Evolutionary conservation across 805 yeast genomes (phyloP).

Genomic region (Metschnikowia amazonensis): DNA sequence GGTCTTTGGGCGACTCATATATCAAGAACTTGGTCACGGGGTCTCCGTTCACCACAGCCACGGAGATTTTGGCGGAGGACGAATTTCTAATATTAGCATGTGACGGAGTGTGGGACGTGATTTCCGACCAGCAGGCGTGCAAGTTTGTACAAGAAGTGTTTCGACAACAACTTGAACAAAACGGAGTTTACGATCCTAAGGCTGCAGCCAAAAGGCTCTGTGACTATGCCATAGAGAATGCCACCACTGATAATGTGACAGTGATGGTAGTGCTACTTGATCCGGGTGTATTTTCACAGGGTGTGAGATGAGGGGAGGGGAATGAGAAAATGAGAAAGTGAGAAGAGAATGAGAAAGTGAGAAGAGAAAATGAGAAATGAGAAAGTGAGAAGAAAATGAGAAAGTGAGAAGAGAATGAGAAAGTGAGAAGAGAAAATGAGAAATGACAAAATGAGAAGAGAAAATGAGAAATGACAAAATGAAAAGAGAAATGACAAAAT

Average conservation of each 20-base stretch:
- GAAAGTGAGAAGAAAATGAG: too few species aligned
- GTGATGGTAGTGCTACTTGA: constrained; percentile 79
- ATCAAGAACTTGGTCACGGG: constrained; percentile 88
- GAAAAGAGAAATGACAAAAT: too few species aligned
- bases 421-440: too few species aligned
- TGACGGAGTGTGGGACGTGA: constrained; percentile 96
- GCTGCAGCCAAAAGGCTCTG: constrained; percentile 66
- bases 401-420: too few species aligned
- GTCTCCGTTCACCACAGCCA: constrained; percentile 86
- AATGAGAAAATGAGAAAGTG: too few species aligned
- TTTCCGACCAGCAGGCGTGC: constrained; percentile 80
- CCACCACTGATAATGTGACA: constrained; percentile 88
- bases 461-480: too few species aligned
- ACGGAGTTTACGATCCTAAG: constrained; percentile 43
- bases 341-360: too few species aligned
- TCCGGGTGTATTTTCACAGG: constrained; percentile 34
- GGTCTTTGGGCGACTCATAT: constrained; percentile 91
- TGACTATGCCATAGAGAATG: constrained; percentile 66
- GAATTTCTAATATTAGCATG: constrained; percentile 87
- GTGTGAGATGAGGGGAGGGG: neutral
- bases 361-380: too few species aligned
- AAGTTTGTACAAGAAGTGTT: constrained; percentile 54
- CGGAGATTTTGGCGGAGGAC: constrained; percentile 63
- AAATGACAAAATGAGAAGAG: too few species aligned
- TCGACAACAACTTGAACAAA: constrained; percentile 24